Evolutionary conservation across 345 rosid genomes (phyloP).

Genomic region (Anastatica hierochuntica): DNA sequence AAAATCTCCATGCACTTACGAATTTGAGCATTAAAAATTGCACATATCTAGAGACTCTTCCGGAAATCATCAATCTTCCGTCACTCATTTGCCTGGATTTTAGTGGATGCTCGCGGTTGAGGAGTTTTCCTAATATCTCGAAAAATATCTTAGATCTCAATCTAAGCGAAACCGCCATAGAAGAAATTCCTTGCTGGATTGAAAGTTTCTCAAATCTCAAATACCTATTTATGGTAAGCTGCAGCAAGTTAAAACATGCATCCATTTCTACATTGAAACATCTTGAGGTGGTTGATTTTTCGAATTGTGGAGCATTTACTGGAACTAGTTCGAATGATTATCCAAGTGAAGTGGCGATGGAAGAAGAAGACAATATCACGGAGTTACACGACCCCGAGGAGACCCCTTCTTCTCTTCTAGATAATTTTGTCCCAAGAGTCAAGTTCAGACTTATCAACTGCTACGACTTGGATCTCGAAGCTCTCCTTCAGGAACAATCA

Average conservation of each 20-base stretch:
- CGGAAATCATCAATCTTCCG: neutral
- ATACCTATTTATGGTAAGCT: neutral
- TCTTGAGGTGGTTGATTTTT: neutral
- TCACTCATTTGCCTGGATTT: neutral
- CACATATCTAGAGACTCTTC: neutral
- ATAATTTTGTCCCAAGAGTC: too few species aligned
- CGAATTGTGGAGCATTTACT: too few species aligned
- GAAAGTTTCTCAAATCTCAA: neutral
- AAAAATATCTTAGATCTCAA: neutral
- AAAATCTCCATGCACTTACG: neutral
- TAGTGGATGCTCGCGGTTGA: neutral
- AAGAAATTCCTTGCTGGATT: slow-evolving; percentile 3
- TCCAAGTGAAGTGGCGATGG: too few species aligned
- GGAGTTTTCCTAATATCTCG: neutral
- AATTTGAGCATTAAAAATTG: neutral
- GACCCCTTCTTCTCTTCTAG: neutral
- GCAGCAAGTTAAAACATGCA: neutral
- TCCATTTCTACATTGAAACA: neutral
- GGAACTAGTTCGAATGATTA: too few species aligned
- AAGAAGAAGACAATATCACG: neutral
- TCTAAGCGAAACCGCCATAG: neutral
- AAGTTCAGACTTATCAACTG: too few species aligned
- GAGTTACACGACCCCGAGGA: neutral
- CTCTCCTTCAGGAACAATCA: neutral
- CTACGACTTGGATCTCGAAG: neutral